Percentiles rank a stretch among this genome's conserved stretches.
Conservation (phyloP, 2,329 filamentous ascomycete genomes). For the Gyromitra esculenta region DNA sequence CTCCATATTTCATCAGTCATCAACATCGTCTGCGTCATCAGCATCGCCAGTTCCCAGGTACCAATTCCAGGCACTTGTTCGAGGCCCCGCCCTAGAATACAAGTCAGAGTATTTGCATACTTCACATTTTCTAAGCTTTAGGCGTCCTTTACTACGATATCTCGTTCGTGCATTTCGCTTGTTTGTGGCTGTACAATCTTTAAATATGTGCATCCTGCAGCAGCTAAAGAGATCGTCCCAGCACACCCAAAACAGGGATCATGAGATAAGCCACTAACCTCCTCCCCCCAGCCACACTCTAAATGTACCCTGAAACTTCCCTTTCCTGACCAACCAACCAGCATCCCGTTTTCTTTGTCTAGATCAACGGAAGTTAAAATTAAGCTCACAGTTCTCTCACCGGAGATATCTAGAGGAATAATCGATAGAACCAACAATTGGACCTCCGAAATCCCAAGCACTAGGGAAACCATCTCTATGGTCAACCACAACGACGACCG, state of each 20-base stretch:
- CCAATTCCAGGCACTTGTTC: constrained; percentile 6
- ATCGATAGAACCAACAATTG: not conserved
- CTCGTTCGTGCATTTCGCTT: constrained; percentile 43
- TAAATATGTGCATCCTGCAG: constrained; percentile 49
- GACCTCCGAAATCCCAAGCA: not conserved
- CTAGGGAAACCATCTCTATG: constrained; percentile 28
- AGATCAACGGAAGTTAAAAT: constrained; percentile 34
- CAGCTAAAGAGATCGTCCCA: constrained; percentile 49
- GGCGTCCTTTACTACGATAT: not conserved
- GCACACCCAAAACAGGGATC: constrained; percentile 15
- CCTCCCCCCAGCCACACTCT: constrained; percentile 47
- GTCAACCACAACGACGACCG: constrained; percentile 17
- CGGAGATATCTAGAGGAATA: constrained; percentile 15
- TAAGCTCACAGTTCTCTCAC: constrained; percentile 21
- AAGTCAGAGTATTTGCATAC: constrained; percentile 15
- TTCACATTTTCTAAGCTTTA: constrained; percentile 35
- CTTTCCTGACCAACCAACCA: constrained; percentile 27
- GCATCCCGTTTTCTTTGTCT: constrained; percentile 18
- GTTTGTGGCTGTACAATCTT: constrained; percentile 50
- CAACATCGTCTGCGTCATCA: constrained; percentile 7
- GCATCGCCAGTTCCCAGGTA: not conserved
- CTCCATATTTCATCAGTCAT: constrained; percentile 17
- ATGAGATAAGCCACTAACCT: constrained; percentile 37
- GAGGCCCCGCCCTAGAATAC: not conserved
- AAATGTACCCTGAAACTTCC: constrained; percentile 27